Conservation (phyloP, 2,329 filamentous ascomycete species). For the Aaosphaeria pasadenensis region DNA sequence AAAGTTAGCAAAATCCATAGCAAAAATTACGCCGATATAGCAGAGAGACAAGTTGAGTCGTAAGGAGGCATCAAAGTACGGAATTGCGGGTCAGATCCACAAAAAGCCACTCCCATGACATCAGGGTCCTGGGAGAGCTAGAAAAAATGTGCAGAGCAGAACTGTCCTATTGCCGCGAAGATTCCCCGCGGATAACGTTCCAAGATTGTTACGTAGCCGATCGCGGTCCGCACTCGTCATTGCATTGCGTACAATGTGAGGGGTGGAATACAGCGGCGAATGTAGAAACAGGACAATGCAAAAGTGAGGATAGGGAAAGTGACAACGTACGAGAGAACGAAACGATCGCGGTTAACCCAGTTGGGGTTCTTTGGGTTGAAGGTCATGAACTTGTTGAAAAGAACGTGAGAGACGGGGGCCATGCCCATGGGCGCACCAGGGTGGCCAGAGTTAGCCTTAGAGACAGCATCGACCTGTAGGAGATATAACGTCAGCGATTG, state of each 20-base stretch:
- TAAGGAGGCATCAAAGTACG: not conserved
- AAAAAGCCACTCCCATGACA: slow-evolving; percentile 9
- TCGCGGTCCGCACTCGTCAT: too few relatives aligned
- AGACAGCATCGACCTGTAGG: slow-evolving; percentile 90
- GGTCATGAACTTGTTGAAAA: slow-evolving; percentile 98
- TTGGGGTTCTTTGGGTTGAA: slow-evolving; percentile 99
- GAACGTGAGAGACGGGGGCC: slow-evolving; percentile 93
- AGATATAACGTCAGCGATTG: slow-evolving; percentile 30
- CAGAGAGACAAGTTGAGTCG: not conserved
- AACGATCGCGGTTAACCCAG: slow-evolving; percentile 96
- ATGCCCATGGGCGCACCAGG: slow-evolving; percentile 97
- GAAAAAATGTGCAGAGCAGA: not conserved
- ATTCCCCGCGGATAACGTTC: too few relatives aligned
- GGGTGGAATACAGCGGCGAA: not conserved
- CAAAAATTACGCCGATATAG: too few relatives aligned
- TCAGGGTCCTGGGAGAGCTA: slow-evolving; percentile 2
- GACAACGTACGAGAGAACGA: slow-evolving; percentile 89
- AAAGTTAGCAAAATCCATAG: too few relatives aligned
- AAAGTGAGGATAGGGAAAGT: not conserved
- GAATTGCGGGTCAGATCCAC: slow-evolving; percentile 8
- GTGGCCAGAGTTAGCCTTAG: slow-evolving; percentile 94
- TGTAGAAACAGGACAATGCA: not conserved
- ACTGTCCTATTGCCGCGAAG: too few relatives aligned
- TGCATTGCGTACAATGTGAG: slow-evolving; percentile 1
- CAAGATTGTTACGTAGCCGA: too few relatives aligned